Evolutionary conservation across 2,329 filamentous ascomycete species (phyloP).

Genomic region (Cladorrhinum sp.): DNA sequence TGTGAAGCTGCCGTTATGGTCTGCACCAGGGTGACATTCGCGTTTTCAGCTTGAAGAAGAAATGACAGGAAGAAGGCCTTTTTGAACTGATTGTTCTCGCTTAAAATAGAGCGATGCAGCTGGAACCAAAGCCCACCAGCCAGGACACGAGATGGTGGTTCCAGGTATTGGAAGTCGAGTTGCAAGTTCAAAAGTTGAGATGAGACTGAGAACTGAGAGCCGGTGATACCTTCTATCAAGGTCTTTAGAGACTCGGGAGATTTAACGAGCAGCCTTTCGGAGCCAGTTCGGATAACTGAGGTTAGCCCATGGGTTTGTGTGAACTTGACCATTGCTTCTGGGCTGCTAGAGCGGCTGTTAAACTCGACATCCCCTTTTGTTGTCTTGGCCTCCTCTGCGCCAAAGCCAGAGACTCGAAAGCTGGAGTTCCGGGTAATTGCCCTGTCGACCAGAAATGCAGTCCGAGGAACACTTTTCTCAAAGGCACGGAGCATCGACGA

Average conservation of each 20-base stretch:
- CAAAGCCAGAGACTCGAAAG: constrained; percentile 29
- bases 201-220: constrained; percentile 1
- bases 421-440: constrained; percentile 41
- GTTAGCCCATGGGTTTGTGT: background rate
- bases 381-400: constrained; percentile 26
- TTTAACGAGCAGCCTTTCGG: background rate
- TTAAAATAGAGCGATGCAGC: background rate
- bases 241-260: background rate
- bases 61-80: constrained; percentile 16
- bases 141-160: background rate
- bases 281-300: background rate
- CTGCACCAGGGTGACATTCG: background rate
- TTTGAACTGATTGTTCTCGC: constrained; percentile 13
- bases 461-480: background rate
- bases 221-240: background rate
- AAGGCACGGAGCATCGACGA: too few species aligned
- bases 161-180: constrained; percentile 7
- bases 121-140: constrained; percentile 10
- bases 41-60: background rate
- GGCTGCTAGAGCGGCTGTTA: background rate
- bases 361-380: background rate
- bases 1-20: background rate
- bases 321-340: background rate
- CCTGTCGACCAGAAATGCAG: constrained; percentile 15
- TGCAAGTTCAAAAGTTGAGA: background rate